Evolutionary conservation across 1,284 basidiomycete species (phyloP), one percentile per base, ranked within the genome.

Genomic region (Blastosporella zonata): DNA sequence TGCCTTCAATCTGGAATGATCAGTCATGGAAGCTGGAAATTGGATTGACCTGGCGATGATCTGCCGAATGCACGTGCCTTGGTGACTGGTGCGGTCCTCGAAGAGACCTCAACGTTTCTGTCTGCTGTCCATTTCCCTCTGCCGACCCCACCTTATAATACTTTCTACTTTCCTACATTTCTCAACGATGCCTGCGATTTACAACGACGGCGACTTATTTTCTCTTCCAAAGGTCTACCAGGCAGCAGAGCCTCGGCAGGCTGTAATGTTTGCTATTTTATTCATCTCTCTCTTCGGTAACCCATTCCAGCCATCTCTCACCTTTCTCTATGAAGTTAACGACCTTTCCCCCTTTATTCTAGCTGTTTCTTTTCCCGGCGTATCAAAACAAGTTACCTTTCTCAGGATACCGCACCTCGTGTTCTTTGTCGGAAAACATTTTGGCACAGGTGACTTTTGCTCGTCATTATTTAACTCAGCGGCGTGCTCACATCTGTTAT

Each of bases 361-460:
- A 87, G 87, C 87, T 6, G 80, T 80, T 0, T 82, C 82, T 0
- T 85, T 90, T 54, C 87, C 87, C 0, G 67, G 78, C 0, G 48
- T 87, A 17, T 85, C 87, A 0, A 78, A 78, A 48, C 72, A 72
- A 3, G 60, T 76, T 5, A 67, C 70, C 1, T 72, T 72, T 47
- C 57, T 88, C 15, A 73, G 74, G 37, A 81, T 88, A 55, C 86
- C 85, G 1, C 73, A 74, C 13, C 69, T 85, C 13, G 57, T 84
- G 15, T 90, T 90, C 62, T 90, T 90, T 64, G 71, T 87, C 22
- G 85, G 85, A 36, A 90, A 89, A 59, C 87, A 90, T 62, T 90
- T 90, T 58, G 87, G 88, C 25, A 90, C 87, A 13, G 85, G 82
- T 76, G 17, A 38, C 15, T 31, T 39, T 39, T 35, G 13, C 6